Conservation (phyloP, 306 rosid genomes). For the Fragaria vesca region DNA sequence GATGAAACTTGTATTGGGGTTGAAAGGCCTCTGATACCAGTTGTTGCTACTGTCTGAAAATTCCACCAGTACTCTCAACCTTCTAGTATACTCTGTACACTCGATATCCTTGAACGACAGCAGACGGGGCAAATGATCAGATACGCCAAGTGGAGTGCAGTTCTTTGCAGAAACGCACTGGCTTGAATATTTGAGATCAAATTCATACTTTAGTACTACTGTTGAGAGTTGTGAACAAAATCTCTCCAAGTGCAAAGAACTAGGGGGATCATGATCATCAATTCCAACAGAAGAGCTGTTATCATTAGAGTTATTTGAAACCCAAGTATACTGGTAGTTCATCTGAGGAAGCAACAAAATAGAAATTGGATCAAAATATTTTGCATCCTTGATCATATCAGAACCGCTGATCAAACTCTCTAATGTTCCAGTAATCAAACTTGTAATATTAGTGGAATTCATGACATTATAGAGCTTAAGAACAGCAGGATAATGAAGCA, state of each 20-base stretch:
- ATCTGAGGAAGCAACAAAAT: slow-evolving; percentile 40
- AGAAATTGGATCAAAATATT: slow-evolving; percentile 38
- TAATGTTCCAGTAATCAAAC: slow-evolving; percentile 48
- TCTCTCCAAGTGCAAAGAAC: neutral
- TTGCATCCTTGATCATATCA: slow-evolving; percentile 5
- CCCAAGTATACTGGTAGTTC: slow-evolving; percentile 34
- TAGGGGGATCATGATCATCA: neutral
- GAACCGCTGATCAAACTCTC: slow-evolving; percentile 36
- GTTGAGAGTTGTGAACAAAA: slow-evolving; percentile 31
- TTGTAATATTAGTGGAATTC: slow-evolving; percentile 31
- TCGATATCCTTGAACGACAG: slow-evolving; percentile 32
- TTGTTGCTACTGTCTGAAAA: slow-evolving; percentile 19
- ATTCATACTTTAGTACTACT: neutral
- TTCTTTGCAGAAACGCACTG: slow-evolving; percentile 41
- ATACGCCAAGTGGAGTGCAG: slow-evolving; percentile 34
- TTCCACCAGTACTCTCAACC: slow-evolving; percentile 27
- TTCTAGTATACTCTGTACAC: slow-evolving; percentile 18
- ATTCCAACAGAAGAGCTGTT: slow-evolving; percentile 1
- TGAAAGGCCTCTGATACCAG: slow-evolving; percentile 15
- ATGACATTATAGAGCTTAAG: slow-evolving; percentile 40
- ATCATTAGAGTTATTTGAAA: slow-evolving; percentile 17
- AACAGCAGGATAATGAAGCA: slow-evolving; percentile 19
- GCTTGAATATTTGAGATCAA: slow-evolving; percentile 38
- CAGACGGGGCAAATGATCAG: slow-evolving; percentile 22
- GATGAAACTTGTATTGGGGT: slow-evolving; percentile 30